A percentile compares a stretch with the other conserved stretches of the same genome.
These are phyloP conservation scores for Lipomyces anomalus DNA, from an alignment of 805 yeast species.

Conservation along the genomic window DNA sequence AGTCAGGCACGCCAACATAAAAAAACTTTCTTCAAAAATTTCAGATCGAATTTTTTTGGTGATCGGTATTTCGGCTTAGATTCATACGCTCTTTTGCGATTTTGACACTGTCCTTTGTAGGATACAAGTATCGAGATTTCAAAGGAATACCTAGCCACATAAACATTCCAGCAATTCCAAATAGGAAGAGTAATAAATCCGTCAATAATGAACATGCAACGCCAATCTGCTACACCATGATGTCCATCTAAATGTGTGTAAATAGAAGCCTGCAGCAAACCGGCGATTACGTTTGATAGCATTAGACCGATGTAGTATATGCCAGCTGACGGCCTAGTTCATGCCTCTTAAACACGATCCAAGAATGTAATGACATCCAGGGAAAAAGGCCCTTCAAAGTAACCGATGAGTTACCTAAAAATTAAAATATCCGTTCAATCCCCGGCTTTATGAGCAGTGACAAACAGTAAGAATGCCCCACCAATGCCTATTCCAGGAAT, in stretches of 20 bases:
- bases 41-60: conserved; percentile 25
- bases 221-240: conserved; percentile 57
- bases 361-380: conserved; percentile 47
- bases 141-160: conserved; percentile 63
- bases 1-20: conserved; percentile 44
- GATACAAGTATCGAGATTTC: conserved; percentile 46
- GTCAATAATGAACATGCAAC: conserved; percentile 68
- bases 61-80: conserved; percentile 30
- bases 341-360: conserved; percentile 55
- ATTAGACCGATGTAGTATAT: conserved; percentile 58
- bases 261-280: conserved; percentile 56
- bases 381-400: conserved; percentile 55
- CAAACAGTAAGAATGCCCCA: conserved; percentile 66
- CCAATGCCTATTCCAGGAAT: conserved; percentile 51
- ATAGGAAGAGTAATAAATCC: conserved; percentile 54
- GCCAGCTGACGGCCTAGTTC: conserved; percentile 60
- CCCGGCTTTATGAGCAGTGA: conserved; percentile 46
- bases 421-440: conserved; percentile 51
- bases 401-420: conserved; percentile 60
- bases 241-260: conserved; percentile 44
- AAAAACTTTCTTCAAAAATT: conserved; percentile 42
- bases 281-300: conserved; percentile 56
- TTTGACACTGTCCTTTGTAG: conserved; percentile 53
- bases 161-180: conserved; percentile 51
- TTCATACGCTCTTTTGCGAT: conserved; percentile 44